Conservation (phyloP, 176 grass and related monocot species). For the Bolboschoenus planiculmis region DNA sequence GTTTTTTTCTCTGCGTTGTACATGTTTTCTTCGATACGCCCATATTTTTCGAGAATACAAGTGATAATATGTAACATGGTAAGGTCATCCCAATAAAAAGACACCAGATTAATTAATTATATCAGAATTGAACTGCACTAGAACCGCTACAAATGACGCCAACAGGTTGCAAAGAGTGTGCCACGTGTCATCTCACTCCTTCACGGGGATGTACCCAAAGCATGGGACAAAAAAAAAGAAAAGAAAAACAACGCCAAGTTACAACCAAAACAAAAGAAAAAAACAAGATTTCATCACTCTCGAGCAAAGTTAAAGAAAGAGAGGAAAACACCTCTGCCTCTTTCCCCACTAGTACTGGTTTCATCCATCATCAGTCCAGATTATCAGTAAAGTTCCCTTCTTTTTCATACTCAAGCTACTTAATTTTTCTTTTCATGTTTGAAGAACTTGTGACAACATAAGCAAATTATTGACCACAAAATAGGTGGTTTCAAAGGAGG, state of each 20-base stretch:
- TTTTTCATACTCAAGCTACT: not conserved
- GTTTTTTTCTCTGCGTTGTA: too few relatives aligned
- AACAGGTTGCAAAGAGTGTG: not conserved
- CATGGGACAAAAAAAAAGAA: too few relatives aligned
- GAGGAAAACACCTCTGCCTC: not conserved
- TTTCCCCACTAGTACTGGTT: not conserved
- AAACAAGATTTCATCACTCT: not conserved
- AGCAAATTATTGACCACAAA: not conserved
- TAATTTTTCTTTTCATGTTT: not conserved
- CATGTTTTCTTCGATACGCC: too few relatives aligned
- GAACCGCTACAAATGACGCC: not conserved
- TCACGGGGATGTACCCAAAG: not conserved
- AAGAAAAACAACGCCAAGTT: not conserved
- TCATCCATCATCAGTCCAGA: not conserved
- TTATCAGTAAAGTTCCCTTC: not conserved
- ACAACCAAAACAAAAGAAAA: not conserved
- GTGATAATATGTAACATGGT: not conserved
- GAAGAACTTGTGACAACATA: not conserved
- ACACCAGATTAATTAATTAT: not conserved
- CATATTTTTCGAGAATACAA: too few relatives aligned
- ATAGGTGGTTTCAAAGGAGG: not conserved
- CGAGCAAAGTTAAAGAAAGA: not conserved
- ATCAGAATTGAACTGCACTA: not conserved
- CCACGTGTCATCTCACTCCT: constrained; percentile 17
- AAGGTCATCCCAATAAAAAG: not conserved